Conservation (phyloP, 129 eudicot species). For the Helianthus annuus region HanXRQr2.0-SUNRISE NC_035443.2:179467605-179468104, state of each 20-base stretch:
- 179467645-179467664: too few relatives aligned
- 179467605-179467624: too few relatives aligned
- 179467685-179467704: too few relatives aligned
- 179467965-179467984: constrained; percentile 62
- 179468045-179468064: constrained; percentile 88
- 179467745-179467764: too few relatives aligned
- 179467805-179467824: constrained; percentile 10
- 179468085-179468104: constrained; percentile 74
- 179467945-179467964: constrained; percentile 58
- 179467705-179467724: too few relatives aligned
- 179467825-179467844: constrained; percentile 38
- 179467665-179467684: too few relatives aligned
- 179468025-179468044: constrained; percentile 72
- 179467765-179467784: too few relatives aligned
- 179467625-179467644: too few relatives aligned
- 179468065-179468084: constrained; percentile 96
- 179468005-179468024: constrained; percentile 78
- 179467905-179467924: constrained; percentile 10
- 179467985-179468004: constrained; percentile 89
- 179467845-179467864: constrained; percentile 43
- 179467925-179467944: constrained; percentile 61
- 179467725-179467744: too few relatives aligned
- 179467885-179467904: constrained; percentile 28
- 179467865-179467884: constrained; percentile 20
- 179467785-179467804: too few relatives aligned